Base-by-base conservation (phyloP, 495 filamentous ascomycete genomes). In the Daldinia childiae region DNA sequence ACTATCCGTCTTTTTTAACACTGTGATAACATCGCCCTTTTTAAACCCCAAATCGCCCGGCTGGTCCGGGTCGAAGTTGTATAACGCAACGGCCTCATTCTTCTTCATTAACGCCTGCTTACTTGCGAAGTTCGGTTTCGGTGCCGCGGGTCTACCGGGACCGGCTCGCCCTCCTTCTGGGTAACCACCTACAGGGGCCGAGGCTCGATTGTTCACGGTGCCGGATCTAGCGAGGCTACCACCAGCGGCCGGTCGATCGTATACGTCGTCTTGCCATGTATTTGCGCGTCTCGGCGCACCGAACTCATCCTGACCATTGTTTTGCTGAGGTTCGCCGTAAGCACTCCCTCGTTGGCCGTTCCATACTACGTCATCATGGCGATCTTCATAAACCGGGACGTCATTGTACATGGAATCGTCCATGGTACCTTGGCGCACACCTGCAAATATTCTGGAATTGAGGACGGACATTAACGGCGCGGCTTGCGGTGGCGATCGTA, bases 1-100 rank as follows among this genome's bases (percentile, higher is more conserved):
- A 69, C 88, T 93, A 0, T 99, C 93, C n/a, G 95, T 98, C 77
- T 92, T 91, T 83, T 99, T 98, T 19, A 95, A 80, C 62, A 99
- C 95, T n/a, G 94, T 98, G 70, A 99, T 97, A 56, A 98, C 82
- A 36, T 99, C 95, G 19, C 95, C 95, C 84, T 99, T 98, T 84
- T 96, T 97, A 84, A 98, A 98, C 0, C 90, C 91, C 64, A 99
- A 79, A 77, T 99, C 95, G 24, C 95, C 95, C 0, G 91, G 88
- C 75, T 99, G 94, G 75, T 97, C 94, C 3, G 93, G 89, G 68
- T 98, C 94, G 78, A 98, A 99, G 2, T 92, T 94, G 74, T 91
- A 98, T 62, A 97, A 82, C 0, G 95, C 95, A 51, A 97, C 81
- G 0, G 92, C 96, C 80, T 99, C 92, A 72, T 97, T 92, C 68